Conservation (phyloP, 148 eudicot species). For the Spergularia bocconei region DNA sequence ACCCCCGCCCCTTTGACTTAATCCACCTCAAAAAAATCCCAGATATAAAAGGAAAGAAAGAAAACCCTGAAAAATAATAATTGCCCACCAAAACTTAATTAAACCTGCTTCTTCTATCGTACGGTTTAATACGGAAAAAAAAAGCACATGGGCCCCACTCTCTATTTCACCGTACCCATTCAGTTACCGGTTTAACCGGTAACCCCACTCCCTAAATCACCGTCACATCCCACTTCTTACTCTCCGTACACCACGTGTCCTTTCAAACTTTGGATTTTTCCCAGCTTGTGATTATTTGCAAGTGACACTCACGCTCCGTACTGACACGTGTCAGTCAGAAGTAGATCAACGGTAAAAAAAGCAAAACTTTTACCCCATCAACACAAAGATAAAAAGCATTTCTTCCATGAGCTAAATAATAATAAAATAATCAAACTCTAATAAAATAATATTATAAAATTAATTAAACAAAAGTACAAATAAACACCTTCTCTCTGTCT, state of each 20-base stretch:
- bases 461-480: neutral
- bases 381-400: neutral
- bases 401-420: neutral
- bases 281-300: no score
- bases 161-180: neutral
- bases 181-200: no score
- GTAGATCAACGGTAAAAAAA: no score
- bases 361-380: no score
- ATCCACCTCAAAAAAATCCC: neutral
- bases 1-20: no score
- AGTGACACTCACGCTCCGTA: no score
- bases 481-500: neutral
- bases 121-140: conserved; percentile 27
- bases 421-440: neutral
- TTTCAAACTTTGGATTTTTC: no score
- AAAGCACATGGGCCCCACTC: neutral
- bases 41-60: neutral
- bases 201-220: no score
- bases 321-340: no score
- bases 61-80: neutral
- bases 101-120: conserved; percentile 1
- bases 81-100: neutral
- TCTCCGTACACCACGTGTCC: no score
- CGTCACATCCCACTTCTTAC: no score
- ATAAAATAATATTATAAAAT: neutral